A percentile compares a stretch with the other conserved stretches of the same genome.
Evolutionary conservation across 768 basidiomycete genomes (phyloP).

Genomic region (Podaxis pistillaris): DNA sequence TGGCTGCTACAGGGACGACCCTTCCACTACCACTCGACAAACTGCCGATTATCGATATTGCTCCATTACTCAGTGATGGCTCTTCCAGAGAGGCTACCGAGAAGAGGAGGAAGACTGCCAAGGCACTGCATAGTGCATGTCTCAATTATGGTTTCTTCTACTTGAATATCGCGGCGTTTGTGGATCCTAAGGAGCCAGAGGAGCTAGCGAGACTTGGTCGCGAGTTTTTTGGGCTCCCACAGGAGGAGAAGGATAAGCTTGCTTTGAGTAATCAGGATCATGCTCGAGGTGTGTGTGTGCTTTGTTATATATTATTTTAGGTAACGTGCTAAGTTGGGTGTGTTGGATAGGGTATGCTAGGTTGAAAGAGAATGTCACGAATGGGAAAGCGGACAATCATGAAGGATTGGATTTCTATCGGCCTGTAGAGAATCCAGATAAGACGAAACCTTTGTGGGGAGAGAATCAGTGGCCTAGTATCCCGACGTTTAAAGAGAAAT

Average conservation of each 20-base stretch:
- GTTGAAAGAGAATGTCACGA: slow-evolving; percentile 83
- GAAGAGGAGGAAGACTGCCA: slow-evolving; percentile 44
- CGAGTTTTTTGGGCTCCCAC: slow-evolving; percentile 70
- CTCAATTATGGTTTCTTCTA: slow-evolving; percentile 89
- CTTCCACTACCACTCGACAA: slow-evolving; percentile 10
- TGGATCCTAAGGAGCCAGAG: slow-evolving; percentile 57
- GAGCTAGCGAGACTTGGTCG: slow-evolving; percentile 64
- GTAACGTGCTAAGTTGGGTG: background rate
- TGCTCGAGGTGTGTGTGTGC: slow-evolving; percentile 59
- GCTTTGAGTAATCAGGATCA: slow-evolving; percentile 64
- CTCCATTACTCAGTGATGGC: slow-evolving; percentile 53
- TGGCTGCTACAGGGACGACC: background rate
- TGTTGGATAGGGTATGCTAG: slow-evolving; percentile 65
- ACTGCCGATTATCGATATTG: slow-evolving; percentile 74
- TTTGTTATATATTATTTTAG: background rate
- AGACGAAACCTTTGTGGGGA: slow-evolving; percentile 71
- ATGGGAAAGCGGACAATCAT: slow-evolving; percentile 80
- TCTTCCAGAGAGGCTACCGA: slow-evolving; percentile 24
- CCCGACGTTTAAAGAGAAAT: slow-evolving; percentile 58
- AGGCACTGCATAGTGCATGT: slow-evolving; percentile 71
- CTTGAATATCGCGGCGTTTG: slow-evolving; percentile 62
- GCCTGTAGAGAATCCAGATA: slow-evolving; percentile 69
- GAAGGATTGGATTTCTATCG: slow-evolving; percentile 84
- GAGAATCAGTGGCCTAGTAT: slow-evolving; percentile 82
- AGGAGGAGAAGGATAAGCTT: slow-evolving; percentile 80